Conservation (phyloP, 2,329 filamentous ascomycete species). For the Amauroascus verrucosus region DNA sequence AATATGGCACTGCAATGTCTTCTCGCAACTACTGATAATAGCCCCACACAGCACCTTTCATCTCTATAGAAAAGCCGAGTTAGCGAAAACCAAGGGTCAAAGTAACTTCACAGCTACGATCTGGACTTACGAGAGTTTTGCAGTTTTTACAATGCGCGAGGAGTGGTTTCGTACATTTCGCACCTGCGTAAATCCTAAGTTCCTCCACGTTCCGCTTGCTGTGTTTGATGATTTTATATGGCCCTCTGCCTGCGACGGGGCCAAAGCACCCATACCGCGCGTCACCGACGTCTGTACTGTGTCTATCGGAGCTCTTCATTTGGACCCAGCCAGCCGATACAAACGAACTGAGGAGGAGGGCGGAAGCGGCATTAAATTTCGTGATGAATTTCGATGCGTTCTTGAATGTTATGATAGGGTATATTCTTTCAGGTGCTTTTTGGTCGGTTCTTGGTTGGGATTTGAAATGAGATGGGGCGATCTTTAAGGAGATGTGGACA, state of each 20-base stretch:
- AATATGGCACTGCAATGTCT: no score
- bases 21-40: no score
- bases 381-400: not conserved
- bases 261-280: not conserved
- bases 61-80: not conserved
- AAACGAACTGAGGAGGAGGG: not conserved
- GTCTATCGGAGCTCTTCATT: not conserved
- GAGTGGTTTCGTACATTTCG: not conserved
- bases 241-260: not conserved
- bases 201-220: not conserved
- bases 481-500: no score
- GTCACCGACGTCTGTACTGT: not conserved
- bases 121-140: not conserved
- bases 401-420: no score
- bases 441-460: no score
- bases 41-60: not conserved
- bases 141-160: not conserved
- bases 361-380: not conserved
- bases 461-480: no score
- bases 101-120: not conserved
- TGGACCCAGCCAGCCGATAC: not conserved
- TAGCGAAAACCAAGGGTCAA: not conserved
- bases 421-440: no score
- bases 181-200: not conserved
- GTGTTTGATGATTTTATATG: not conserved